Evolutionary conservation across 257 asterid genomes (phyloP), one percentile per base, ranked within the genome.

Genomic region (Lantana camara): DNA sequence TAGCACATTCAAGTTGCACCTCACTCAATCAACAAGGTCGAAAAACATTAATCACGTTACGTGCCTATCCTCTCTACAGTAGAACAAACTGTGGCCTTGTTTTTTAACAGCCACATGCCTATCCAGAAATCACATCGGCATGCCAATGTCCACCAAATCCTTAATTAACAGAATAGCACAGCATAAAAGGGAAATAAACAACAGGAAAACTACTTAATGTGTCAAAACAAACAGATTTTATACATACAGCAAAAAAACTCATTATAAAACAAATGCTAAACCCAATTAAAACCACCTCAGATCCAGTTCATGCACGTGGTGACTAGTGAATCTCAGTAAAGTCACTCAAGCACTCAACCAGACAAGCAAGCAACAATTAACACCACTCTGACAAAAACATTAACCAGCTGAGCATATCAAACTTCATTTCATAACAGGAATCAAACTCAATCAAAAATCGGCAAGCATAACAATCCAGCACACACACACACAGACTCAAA

Each of bases 221-320:
- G 9, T 10, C 9, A 53, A 14, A 27, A 45, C 53, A 45, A 52
- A 15, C 7, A 30, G 46, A 19, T 30, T 12, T 12, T 34, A 57
- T 34, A 24, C 15, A 32, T 45, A 62, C 14, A 21, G 9, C 2
- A 32, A 47, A 60, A 30, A 29, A 48, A 19, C 29, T 27, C 14
- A 63, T 17, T 50, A 30, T 19, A 22, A 38, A 54, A 27, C 4
- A 7, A 68, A 61, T 23, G 37, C 45, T 16, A 58, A 62, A 24
- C 66, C 72, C 61, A 60, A 40, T 29, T 23, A 55, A 16, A 24
- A 70, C 69, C 57, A 57, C 50, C 59, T n/a, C 21, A 56, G 71
- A 73, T 69, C 76, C 79, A 73, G 41, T 66, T 60, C 73, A 30
- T 38, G 59, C 44, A 37, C 35, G 41, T 52, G 41, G 41, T 44